phyloP scores from a whole-genome alignment of 2,329 filamentous ascomycete species.

The Xylaria sp. region DNA sequence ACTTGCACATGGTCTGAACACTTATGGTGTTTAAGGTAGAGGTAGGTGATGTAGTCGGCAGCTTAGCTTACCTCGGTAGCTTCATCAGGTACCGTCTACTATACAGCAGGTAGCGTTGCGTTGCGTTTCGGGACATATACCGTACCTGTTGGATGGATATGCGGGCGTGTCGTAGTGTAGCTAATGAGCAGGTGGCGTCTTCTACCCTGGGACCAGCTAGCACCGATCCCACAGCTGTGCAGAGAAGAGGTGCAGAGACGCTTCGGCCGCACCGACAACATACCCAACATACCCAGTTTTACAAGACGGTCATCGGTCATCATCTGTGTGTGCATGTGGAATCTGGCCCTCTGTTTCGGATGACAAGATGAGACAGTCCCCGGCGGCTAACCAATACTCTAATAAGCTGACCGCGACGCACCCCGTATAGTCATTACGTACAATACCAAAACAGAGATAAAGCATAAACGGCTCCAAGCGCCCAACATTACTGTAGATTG shows the following conservation, averaged over 20 bases:
- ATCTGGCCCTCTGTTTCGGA: conserved; percentile 41
- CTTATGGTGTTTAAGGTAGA: neutral
- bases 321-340: conserved; percentile 30
- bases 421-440: conserved; percentile 7
- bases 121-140: conserved; percentile 19
- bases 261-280: conserved; percentile 28
- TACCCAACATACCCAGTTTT: conserved; percentile 7
- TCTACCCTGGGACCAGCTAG: neutral
- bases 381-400: conserved; percentile 43
- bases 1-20: neutral
- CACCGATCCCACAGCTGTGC: conserved; percentile 15
- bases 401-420: conserved; percentile 14
- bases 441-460: conserved; percentile 7
- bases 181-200: conserved; percentile 30
- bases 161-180: conserved; percentile 26
- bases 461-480: conserved; percentile 15
- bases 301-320: neutral
- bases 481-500: conserved; percentile 4
- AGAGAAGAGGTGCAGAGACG: conserved; percentile 10
- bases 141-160: conserved; percentile 18
- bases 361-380: conserved; percentile 41
- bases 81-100: neutral
- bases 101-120: conserved; percentile 2
- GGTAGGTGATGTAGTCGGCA: neutral
- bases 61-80: neutral